Base-by-base conservation (phyloP, 352 stramenopile species). In the Phytopythium chamaehyphon region DNA sequence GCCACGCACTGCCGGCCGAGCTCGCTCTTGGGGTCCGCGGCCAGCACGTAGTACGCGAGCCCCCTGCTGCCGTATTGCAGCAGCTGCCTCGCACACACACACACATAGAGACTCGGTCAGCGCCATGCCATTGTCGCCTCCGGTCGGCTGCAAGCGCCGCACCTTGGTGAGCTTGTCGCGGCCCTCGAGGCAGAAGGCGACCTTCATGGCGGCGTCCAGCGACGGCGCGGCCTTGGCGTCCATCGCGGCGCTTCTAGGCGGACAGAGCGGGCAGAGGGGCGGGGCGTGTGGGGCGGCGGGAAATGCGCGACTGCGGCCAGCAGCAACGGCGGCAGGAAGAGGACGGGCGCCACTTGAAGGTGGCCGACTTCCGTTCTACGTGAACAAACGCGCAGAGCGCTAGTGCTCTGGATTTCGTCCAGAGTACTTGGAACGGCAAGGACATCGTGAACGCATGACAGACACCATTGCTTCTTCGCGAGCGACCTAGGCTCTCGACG, bases 161-260 rank as follows among this genome's bases (percentile, higher is more conserved):
- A 93, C 71, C 69, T 95, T 95, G 62, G 82, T 88, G 61, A 95
- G 72, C 60, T 95, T 95, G 62, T 95, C 85, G 53, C 85, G 76
- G 24, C 85, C 85, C 47, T 95, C 85, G 21, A 95, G 68, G 56
- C 68, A 82, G 62, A 88, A 93, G 37, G 76, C 78, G 15, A 93
- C 66, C 52, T 86, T 71, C 14, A 81, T 64, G 49, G 71, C 69
- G 26, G 66, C 64, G 64, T 90, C 75, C 16, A 89, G 40, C n/a
- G 76, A 84, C 15, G 88, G 19, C 11, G 81, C 61, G 2, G 78
- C 78, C 48, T 91, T 91, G 56, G 44, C 47, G 39, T 65, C 61
- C 69, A 77, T 83, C 5, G 19, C 50, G 38, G 11, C 11, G n/a
- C n/a, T n/a, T n/a, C n/a, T n/a, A 10, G 14, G n/a, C 12, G 14